Conservation (phyloP, 345 rosid genomes). For the Hevea brasiliensis region DNA sequence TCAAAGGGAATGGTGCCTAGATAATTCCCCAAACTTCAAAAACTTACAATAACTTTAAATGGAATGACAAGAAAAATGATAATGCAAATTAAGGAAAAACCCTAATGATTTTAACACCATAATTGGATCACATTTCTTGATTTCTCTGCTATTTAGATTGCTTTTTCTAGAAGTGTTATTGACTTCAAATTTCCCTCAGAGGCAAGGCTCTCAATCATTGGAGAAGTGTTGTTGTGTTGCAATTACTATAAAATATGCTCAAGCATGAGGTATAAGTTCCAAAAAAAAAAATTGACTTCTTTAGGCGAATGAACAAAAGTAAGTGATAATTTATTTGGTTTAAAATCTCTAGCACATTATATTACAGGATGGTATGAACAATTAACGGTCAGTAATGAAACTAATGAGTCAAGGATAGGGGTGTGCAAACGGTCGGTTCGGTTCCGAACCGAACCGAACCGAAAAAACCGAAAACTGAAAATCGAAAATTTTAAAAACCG, state of each 20-base stretch:
- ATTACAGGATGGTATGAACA: neutral
- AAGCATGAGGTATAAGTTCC: neutral
- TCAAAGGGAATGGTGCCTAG: neutral
- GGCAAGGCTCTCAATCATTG: neutral
- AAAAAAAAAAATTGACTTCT: neutral
- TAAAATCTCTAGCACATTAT: neutral
- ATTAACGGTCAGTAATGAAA: neutral
- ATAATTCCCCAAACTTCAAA: neutral
- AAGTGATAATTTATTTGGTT: neutral
- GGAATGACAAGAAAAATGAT: neutral
- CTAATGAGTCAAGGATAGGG: neutral
- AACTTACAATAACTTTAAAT: neutral
- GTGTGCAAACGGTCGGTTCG: too few species aligned
- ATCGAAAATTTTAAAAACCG: too few species aligned
- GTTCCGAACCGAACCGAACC: too few species aligned
- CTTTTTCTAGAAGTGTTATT: neutral
- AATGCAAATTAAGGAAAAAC: neutral
- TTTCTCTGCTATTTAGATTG: neutral
- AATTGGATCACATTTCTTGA: neutral
- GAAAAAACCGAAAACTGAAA: too few species aligned
- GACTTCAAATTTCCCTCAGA: neutral
- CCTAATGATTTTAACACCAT: neutral
- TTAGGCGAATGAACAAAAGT: neutral
- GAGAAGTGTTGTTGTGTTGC: neutral
- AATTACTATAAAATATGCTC: neutral